Evolutionary conservation across 768 basidiomycete species (phyloP), one percentile per base, ranked within the genome.

Genomic region (Phlebiopsis gigantea): DNA sequence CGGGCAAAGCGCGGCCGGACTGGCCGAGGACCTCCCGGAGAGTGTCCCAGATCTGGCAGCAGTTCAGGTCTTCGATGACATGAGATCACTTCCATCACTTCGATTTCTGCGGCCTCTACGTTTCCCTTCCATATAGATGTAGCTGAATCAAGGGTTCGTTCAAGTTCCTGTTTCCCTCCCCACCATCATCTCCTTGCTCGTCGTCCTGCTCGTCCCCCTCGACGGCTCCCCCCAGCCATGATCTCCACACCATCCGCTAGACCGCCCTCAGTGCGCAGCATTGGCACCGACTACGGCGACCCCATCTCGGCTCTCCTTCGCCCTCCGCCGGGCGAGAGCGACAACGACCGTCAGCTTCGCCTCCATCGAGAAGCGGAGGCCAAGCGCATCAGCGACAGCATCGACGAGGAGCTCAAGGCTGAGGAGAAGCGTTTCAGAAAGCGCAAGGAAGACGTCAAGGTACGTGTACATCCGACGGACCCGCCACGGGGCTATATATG

Each of bases 371-470:
- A 93, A 71, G 82, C 82, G 0, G 86, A 90, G 59, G 88, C 90
- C 2, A 86, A 84, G 68, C 80, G 82, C 47, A 73, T 87, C 58
- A 90, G 87, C 47, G 90, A 93, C 59, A 79, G 79, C 68, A 93
- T 93, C 64, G 90, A 93, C 71, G 89, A 90, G 65, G 81, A 89
- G 63, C 76, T 93, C 53, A 81, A 82, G 61, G 72, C 75, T 57
- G 90, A 93, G 65, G 79, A 82, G 56, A 86, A 87, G 67, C 78
- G 75, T 50, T 63, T 82, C 56, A 84, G 79, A 69, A 82, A 78
- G 66, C 79, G 75, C 49, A 89, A 81, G 69, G 78, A 83, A 63
- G 88, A 90, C 68, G 88, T 92, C 59, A 87, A 88, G 77, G 90
- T 86, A 43, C 48, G 55, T 66, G 17, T 25, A 22, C 5, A 19